A percentile compares a stretch with the other conserved stretches of the same genome.
phyloP scores from a whole-genome alignment of 176 grass and related monocot genomes.

The Elaeis guineensis region DNA sequence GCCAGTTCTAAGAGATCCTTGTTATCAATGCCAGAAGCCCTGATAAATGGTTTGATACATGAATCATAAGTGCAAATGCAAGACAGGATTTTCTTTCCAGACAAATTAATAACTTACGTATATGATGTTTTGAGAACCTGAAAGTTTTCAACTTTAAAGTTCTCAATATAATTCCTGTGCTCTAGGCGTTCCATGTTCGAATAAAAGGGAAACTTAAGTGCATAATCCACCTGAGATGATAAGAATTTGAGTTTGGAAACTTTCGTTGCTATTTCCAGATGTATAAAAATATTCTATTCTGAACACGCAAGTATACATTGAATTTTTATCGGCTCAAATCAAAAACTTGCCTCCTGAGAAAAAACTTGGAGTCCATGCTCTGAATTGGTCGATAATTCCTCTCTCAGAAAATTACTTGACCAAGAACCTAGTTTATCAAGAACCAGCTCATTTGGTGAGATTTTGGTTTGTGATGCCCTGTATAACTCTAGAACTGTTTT shows the following conservation, averaged over 20 bases:
- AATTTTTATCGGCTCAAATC: background rate
- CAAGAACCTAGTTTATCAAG: constrained; percentile 56
- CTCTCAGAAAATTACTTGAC: constrained; percentile 48
- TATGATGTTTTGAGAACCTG: constrained; percentile 39
- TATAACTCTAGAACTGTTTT: constrained; percentile 60
- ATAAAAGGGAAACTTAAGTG: constrained; percentile 56
- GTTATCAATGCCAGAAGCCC: constrained; percentile 15
- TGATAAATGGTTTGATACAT: constrained; percentile 22
- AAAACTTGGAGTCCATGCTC: background rate
- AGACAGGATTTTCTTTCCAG: background rate
- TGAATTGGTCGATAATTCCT: constrained; percentile 20
- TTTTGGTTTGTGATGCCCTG: constrained; percentile 58
- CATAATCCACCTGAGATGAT: constrained; percentile 49
- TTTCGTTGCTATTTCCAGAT: background rate
- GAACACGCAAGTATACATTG: no score
- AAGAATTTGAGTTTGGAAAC: constrained; percentile 1
- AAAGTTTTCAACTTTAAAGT: constrained; percentile 23
- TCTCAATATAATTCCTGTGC: constrained; percentile 71
- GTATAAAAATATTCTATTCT: background rate
- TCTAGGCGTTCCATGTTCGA: constrained; percentile 55
- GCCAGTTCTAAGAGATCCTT: constrained; percentile 37
- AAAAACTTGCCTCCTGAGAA: constrained; percentile 35
- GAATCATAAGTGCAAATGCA: background rate
- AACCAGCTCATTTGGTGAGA: constrained; percentile 37
- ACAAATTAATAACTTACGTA: constrained; percentile 32